Percentiles rank a stretch among this genome's conserved stretches.
These are phyloP conservation scores for Boletus rubescentipes DNA, from an alignment of 768 basidiomycete species.

Conservation along the genomic window DNA sequence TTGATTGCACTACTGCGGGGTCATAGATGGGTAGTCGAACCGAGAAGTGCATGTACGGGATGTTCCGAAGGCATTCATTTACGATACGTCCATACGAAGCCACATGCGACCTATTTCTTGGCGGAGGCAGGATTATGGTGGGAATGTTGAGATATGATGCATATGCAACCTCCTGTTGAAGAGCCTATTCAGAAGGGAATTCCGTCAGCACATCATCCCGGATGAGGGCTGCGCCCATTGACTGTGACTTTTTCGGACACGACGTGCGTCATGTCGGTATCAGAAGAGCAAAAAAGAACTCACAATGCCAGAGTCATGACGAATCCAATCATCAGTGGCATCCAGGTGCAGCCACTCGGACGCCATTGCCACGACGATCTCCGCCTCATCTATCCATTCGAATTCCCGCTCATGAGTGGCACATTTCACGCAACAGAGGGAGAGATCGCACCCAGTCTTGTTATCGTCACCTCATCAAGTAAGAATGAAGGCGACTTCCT, in stretches of 20 bases:
- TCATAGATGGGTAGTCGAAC: constrained; percentile 83
- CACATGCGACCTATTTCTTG: constrained; percentile 76
- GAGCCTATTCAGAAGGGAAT: constrained; percentile 53
- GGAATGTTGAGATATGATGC: constrained; percentile 89
- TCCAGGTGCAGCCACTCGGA: constrained; percentile 98
- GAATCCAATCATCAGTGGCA: constrained; percentile 87
- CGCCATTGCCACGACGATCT: constrained; percentile 69
- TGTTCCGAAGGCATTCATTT: constrained; percentile 68
- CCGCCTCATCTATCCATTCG: constrained; percentile 65
- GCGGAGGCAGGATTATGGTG: constrained; percentile 85
- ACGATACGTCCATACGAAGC: constrained; percentile 93
- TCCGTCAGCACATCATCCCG: constrained; percentile 13
- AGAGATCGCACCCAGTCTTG: constrained; percentile 59
- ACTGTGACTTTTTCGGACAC: constrained; percentile 12
- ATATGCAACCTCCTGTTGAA: constrained; percentile 90
- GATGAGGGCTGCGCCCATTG: constrained; percentile 20
- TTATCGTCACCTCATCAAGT: constrained; percentile 85
- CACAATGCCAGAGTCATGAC: constrained; percentile 95
- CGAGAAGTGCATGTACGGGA: constrained; percentile 75
- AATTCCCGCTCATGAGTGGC: constrained; percentile 13
- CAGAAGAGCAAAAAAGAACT: constrained; percentile 32
- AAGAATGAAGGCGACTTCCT: constrained; percentile 76
- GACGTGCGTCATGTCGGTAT: constrained; percentile 10
- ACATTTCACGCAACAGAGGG: constrained; percentile 8
- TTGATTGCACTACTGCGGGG: constrained; percentile 56